Base-by-base conservation (phyloP, 164 flowering plant genomes). In the Annona squamosa region DNA sequence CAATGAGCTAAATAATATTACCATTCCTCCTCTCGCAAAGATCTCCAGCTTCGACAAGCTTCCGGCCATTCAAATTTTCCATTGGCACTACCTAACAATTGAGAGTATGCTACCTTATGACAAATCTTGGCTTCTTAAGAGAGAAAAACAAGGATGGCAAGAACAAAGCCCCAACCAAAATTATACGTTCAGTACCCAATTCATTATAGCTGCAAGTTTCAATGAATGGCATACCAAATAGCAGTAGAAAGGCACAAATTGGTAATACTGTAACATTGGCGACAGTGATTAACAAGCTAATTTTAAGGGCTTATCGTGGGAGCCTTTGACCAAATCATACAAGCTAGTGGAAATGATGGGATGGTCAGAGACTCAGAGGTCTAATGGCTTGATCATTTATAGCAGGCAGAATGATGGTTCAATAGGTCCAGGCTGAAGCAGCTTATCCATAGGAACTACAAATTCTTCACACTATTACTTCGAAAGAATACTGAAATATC, bases 1-100 rank as follows among this genome's bases (percentile, higher is more conserved):
- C 67, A 48, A 26, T 48, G 37, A 70, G 65, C 75, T n/a, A 48
- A 79, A 77, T 10, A 42, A 65, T 47, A 73, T 72, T 56, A 91
- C 99, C 99, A 84, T 96, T 96, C 86, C 97, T 90, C 79, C 99
- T 87, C 81, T 96, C 99, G 80, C 99, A 96, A 77, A 86, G 88
- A 48, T 96, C 97, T 80, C 99, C 99, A 5, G 77, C 88, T 83
- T 96, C 99, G 77, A 96, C 99, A 80, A 86, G 89, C 82, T 87
- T 86, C 57, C 99, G 94, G 3, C 99, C 99, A 85, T 91, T 96
- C 77, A 84, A 16, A 79, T 96, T 96, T 80, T 96, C 99, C 92
- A 96, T 87, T 13, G 99, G 99, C 63, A 96, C 92, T 75, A 93
- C 86, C 99, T 96, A 80, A 62, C 19, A 78, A 73, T 52, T n/a